phyloP scores from a whole-genome alignment of 2,329 filamentous ascomycete genomes.

The Arthrobotrys sinensis region DNA sequence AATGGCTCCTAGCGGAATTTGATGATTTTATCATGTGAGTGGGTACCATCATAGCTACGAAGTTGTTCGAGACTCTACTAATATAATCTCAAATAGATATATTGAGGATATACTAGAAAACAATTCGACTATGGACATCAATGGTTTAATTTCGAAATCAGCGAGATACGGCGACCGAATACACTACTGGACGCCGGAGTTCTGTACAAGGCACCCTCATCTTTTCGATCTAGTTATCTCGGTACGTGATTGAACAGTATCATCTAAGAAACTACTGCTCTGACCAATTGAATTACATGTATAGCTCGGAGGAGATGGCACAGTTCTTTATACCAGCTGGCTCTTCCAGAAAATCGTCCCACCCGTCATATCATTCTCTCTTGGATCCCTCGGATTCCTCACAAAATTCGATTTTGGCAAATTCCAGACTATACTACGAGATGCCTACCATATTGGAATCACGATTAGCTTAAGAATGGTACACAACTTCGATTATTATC shows the following conservation, averaged over 20 bases:
- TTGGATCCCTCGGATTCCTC: constrained; percentile 93
- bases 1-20: constrained; percentile 84
- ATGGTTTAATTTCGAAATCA: constrained; percentile 78
- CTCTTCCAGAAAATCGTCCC: constrained; percentile 96
- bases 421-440: constrained; percentile 77
- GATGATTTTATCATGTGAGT: constrained; percentile 81
- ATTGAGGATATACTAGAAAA: constrained; percentile 82
- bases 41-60: background rate
- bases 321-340: constrained; percentile 95
- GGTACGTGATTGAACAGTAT: constrained; percentile 65
- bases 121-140: constrained; percentile 80
- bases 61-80: background rate
- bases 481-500: background rate
- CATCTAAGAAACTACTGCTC: background rate
- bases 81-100: constrained; percentile 69
- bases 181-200: constrained; percentile 84
- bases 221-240: constrained; percentile 95
- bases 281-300: constrained; percentile 21
- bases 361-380: constrained; percentile 89
- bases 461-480: constrained; percentile 84
- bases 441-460: constrained; percentile 84
- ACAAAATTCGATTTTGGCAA: constrained; percentile 95
- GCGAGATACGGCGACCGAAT: constrained; percentile 74
- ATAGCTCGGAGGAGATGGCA: constrained; percentile 90
- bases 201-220: constrained; percentile 84